Conservation (phyloP, 2,329 filamentous ascomycete genomes). For the Calonectria hawksworthii region DNA sequence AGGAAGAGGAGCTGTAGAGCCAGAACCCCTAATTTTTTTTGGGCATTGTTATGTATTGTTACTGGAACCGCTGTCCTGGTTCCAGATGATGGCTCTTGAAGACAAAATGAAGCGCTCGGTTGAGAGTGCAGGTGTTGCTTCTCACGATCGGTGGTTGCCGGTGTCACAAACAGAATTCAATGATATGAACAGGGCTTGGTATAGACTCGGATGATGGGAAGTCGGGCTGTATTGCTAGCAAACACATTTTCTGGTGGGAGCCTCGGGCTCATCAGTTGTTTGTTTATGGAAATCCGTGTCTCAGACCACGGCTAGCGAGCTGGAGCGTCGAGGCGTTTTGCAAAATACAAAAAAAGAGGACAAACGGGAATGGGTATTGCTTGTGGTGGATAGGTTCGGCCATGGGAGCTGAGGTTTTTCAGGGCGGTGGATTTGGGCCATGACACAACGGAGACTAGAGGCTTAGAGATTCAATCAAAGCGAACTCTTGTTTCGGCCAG, state of each 20-base stretch:
- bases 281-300: slow-evolving; percentile 13
- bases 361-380: slow-evolving; percentile 24
- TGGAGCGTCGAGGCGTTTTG: slow-evolving; percentile 21
- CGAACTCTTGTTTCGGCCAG: slow-evolving; percentile 30
- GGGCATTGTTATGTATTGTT: slow-evolving; percentile 5
- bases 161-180: slow-evolving; percentile 30
- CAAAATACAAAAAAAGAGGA: slow-evolving; percentile 33
- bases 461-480: slow-evolving; percentile 37
- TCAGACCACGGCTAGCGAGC: slow-evolving; percentile 20
- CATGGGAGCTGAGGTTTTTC: slow-evolving; percentile 21
- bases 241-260: background rate
- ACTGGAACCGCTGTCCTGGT: background rate
- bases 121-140: background rate
- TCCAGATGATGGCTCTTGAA: background rate
- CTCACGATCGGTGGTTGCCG: slow-evolving; percentile 14
- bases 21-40: background rate
- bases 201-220: slow-evolving; percentile 35
- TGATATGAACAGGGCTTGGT: slow-evolving; percentile 30
- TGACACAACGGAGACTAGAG: slow-evolving; percentile 38
- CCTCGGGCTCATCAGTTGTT: slow-evolving; percentile 11
- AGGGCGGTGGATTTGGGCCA: slow-evolving; percentile 26
- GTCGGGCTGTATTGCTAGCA: slow-evolving; percentile 13
- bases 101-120: background rate
- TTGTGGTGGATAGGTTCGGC: slow-evolving; percentile 26
- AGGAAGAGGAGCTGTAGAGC: slow-evolving; percentile 57